phyloP scores from a whole-genome alignment of 2,329 filamentous ascomycete species.

The Cadophora sp. region DNA sequence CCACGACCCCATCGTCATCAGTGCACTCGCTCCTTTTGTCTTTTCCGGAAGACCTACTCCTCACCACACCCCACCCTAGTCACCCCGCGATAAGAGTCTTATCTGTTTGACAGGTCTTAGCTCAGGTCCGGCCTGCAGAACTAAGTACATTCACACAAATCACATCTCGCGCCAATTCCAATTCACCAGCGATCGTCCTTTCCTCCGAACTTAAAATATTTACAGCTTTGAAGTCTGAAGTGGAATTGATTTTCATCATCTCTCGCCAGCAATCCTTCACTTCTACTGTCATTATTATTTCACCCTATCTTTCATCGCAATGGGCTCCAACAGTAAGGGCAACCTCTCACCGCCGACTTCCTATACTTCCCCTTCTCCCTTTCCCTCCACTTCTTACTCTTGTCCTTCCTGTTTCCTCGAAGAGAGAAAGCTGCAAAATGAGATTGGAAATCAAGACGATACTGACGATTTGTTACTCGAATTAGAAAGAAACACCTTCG shows the following conservation, averaged over 20 bases:
- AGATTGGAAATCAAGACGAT: background rate
- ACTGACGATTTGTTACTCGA: constrained; percentile 15
- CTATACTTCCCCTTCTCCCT: constrained; percentile 2
- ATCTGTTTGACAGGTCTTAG: constrained; percentile 8
- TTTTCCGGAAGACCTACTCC: background rate
- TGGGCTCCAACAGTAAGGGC: constrained; percentile 26
- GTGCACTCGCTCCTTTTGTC: background rate
- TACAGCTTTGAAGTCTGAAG: background rate
- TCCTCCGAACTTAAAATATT: background rate
- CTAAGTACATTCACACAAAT: constrained; percentile 1
- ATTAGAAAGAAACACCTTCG: constrained; percentile 49
- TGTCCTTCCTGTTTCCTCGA: background rate
- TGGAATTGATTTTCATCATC: background rate
- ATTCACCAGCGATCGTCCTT: constrained; percentile 7
- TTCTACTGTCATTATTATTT: background rate
- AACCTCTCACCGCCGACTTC: constrained; percentile 20
- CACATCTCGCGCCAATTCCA: constrained; percentile 9
- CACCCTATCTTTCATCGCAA: background rate
- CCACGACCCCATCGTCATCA: background rate
- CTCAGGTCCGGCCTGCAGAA: constrained; percentile 7
- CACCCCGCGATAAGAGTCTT: constrained; percentile 7
- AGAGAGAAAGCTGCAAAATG: background rate
- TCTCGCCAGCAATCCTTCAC: background rate
- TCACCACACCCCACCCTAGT: no score
- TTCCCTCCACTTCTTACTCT: background rate